Percentiles rank a stretch among this genome's conserved stretches.
phyloP scores from a whole-genome alignment of 2,329 filamentous ascomycete genomes.

The Ophiocordyceps camponoti-saundersi region DNA sequence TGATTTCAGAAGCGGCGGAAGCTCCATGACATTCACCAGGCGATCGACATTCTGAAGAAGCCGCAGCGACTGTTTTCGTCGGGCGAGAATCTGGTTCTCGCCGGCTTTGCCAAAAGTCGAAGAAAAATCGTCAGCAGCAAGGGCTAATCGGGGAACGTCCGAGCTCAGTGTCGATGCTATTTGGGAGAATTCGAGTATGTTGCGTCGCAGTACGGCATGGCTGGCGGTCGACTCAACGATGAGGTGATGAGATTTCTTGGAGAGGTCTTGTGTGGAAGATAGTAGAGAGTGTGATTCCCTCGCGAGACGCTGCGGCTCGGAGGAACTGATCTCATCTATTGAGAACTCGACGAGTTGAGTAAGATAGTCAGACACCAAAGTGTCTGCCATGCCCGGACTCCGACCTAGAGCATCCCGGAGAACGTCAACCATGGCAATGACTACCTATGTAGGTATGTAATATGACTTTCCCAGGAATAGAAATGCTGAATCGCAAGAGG shows the following conservation, averaged over 20 bases:
- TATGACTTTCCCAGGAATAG: no score
- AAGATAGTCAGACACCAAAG: background rate
- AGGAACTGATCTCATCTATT: background rate
- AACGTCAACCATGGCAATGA: no score
- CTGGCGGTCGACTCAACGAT: constrained; percentile 69
- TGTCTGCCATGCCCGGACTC: no score
- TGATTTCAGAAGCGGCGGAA: constrained; percentile 71
- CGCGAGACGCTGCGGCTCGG: constrained; percentile 61
- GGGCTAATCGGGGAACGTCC: constrained; percentile 63
- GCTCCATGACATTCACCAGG: constrained; percentile 76
- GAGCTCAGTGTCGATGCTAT: constrained; percentile 51
- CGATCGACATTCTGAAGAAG: constrained; percentile 77
- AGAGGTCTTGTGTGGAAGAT: constrained; percentile 70
- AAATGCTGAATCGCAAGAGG: no score
- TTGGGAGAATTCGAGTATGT: constrained; percentile 52
- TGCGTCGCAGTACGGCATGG: constrained; percentile 54
- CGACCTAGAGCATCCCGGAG: no score
- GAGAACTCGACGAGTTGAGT: background rate
- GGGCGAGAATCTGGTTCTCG: constrained; percentile 51
- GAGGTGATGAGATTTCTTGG: constrained; percentile 73
- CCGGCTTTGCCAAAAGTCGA: constrained; percentile 62
- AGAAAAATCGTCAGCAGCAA: constrained; percentile 64
- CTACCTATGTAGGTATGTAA: no score
- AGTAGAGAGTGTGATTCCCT: constrained; percentile 68
- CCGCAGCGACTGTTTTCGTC: constrained; percentile 64